A percentile compares a stretch with the other conserved stretches of the same genome.
phyloP scores from a whole-genome alignment of 2,329 filamentous ascomycete genomes.

The Pleoardoris graminearum region DNA sequence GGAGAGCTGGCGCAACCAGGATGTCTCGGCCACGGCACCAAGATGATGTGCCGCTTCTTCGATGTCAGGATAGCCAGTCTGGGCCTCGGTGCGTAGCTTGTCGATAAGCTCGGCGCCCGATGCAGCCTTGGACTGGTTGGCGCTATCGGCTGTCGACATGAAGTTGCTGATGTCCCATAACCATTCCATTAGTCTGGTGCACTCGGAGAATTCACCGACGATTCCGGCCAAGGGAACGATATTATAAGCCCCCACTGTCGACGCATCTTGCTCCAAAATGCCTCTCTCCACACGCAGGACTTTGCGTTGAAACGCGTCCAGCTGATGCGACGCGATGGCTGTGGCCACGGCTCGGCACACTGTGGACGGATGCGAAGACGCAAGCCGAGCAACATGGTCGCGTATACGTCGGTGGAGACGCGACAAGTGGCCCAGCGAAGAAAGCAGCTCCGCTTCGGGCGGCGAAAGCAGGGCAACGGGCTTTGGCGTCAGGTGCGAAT shows the following conservation, averaged over 20 bases:
- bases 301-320: conserved; percentile 79
- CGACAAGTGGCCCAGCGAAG: conserved; percentile 75
- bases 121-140: conserved; percentile 46
- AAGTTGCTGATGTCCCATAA: conserved; percentile 73
- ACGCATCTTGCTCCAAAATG: conserved; percentile 75
- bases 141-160: conserved; percentile 56
- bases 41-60: conserved; percentile 75
- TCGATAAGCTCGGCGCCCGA: conserved; percentile 77
- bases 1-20: conserved; percentile 88
- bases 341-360: conserved; percentile 87
- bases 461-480: conserved; percentile 64
- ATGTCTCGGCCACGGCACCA: conserved; percentile 77
- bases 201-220: conserved; percentile 81
- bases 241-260: conserved; percentile 84
- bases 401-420: conserved; percentile 75
- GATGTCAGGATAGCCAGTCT: conserved; percentile 87
- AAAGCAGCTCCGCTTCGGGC: conserved; percentile 80
- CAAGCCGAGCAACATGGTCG: conserved; percentile 67
- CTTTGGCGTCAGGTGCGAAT: conserved; percentile 42
- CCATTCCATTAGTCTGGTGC: conserved; percentile 85
- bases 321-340: conserved; percentile 72
- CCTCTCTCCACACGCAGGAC: conserved; percentile 81
- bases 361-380: conserved; percentile 72
- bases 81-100: conserved; percentile 71
- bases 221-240: conserved; percentile 89